Conservation (phyloP, 2,329 filamentous ascomycete genomes). For the Curvularia verruculosa region DNA sequence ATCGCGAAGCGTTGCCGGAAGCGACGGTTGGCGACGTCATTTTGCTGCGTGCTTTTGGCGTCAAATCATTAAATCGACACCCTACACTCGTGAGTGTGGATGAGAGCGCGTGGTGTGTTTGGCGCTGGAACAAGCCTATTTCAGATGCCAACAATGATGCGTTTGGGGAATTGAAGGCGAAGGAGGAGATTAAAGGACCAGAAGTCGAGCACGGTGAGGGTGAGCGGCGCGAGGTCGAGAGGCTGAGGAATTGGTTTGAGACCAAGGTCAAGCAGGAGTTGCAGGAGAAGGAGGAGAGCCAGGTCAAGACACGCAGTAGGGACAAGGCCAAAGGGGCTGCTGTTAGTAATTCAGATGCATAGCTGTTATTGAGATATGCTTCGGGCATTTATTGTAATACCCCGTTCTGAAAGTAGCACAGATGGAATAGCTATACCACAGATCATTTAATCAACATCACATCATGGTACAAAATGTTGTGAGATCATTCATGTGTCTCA, state of each 20-base stretch:
- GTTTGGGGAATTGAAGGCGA: conserved; percentile 37
- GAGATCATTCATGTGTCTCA: conserved; percentile 37
- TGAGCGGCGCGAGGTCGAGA: conserved; percentile 51
- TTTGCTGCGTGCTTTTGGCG: conserved; percentile 51
- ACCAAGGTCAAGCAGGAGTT: conserved; percentile 20
- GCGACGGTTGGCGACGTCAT: conserved; percentile 53
- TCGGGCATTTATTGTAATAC: background rate
- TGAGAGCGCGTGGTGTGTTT: conserved; percentile 57
- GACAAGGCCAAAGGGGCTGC: conserved; percentile 16
- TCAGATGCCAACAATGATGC: conserved; percentile 36
- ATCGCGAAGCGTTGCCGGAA: conserved; percentile 50
- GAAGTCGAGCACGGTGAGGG: conserved; percentile 54
- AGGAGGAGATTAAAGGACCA: conserved; percentile 55
- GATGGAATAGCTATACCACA: background rate
- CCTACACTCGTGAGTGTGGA: conserved; percentile 49
- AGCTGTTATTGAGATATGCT: background rate
- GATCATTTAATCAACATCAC: conserved; percentile 4
- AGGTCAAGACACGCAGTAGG: conserved; percentile 21
- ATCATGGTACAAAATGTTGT: background rate
- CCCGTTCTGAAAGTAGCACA: background rate
- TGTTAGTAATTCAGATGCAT: background rate
- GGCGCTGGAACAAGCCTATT: conserved; percentile 46
- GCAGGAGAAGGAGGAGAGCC: conserved; percentile 23
- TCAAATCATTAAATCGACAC: conserved; percentile 50
- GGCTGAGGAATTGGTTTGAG: conserved; percentile 51